Evolutionary conservation across 495 filamentous ascomycete genomes (phyloP).

Genomic region (Penicillium macrosclerotiorum): DNA sequence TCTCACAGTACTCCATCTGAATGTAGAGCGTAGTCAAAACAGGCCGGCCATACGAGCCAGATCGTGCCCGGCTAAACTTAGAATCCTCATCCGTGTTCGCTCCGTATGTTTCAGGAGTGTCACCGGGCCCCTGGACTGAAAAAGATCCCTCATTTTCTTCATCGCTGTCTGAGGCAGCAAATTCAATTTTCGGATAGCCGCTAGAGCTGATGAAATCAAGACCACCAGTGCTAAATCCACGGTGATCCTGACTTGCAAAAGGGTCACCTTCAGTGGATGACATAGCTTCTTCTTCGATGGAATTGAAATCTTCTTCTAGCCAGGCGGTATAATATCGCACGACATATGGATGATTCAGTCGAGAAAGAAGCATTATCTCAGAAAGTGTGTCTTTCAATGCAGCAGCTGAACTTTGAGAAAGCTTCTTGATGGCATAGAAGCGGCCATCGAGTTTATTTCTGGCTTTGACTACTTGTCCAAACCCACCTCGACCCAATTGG

Average conservation of each 20-base stretch:
- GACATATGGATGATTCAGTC: slow-evolving; percentile 92
- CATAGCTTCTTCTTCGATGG: slow-evolving; percentile 55
- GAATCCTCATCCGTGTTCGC: slow-evolving; percentile 25
- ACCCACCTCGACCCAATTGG: slow-evolving; percentile 86
- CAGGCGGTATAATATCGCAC: slow-evolving; percentile 95
- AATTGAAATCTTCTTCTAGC: slow-evolving; percentile 71
- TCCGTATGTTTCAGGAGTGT: slow-evolving; percentile 21
- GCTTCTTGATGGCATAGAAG: slow-evolving; percentile 95
- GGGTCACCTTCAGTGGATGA: slow-evolving; percentile 55
- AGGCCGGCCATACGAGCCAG: slow-evolving; percentile 40
- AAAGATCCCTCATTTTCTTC: slow-evolving; percentile 49
- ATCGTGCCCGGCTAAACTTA: slow-evolving; percentile 33
- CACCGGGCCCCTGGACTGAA: slow-evolving; percentile 23
- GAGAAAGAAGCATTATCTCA: slow-evolving; percentile 85
- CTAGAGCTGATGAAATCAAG: slow-evolving; percentile 92
- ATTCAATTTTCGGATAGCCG: slow-evolving; percentile 76
- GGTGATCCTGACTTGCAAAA: slow-evolving; percentile 41
- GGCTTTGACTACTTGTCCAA: slow-evolving; percentile 96
- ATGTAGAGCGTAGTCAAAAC: slow-evolving; percentile 69
- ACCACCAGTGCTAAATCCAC: slow-evolving; percentile 75
- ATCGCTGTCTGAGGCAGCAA: slow-evolving; percentile 65
- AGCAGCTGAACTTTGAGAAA: slow-evolving; percentile 74
- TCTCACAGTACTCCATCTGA: slow-evolving; percentile 97
- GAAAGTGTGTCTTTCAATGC: slow-evolving; percentile 84
- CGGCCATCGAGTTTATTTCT: slow-evolving; percentile 90